A percentile compares a stretch with the other conserved stretches of the same genome.
These are phyloP conservation scores for Desmodesmus armatus DNA, from an alignment of 139 green algal species.

Conservation along the genomic window DNA sequence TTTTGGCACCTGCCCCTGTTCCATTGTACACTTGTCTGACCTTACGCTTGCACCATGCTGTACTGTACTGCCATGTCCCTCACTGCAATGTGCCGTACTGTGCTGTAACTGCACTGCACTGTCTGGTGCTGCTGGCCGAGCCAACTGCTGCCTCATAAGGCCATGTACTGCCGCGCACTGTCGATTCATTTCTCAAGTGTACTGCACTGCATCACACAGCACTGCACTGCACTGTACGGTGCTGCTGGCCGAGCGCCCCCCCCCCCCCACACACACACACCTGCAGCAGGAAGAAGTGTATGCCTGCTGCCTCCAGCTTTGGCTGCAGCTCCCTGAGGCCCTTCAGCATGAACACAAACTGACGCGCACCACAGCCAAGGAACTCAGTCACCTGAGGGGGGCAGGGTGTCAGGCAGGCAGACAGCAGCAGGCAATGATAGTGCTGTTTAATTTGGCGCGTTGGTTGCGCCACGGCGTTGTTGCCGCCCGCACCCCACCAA, in stretches of 20 bases:
- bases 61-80: no score
- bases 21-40: no score
- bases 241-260: conserved; percentile 8
- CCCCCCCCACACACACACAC: no score
- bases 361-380: conserved; percentile 80
- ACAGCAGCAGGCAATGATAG: not conserved
- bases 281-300: conserved; percentile 85
- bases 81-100: no score
- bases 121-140: not conserved
- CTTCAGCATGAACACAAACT: conserved; percentile 93
- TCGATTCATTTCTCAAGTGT: no score
- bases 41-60: no score
- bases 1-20: no score
- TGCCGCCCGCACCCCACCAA: not conserved
- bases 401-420: not conserved
- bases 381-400: conserved; percentile 74
- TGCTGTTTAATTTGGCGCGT: not conserved
- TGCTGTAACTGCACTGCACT: no score
- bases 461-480: no score
- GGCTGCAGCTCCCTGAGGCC: conserved; percentile 79
- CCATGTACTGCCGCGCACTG: not conserved
- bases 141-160: not conserved
- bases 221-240: not conserved
- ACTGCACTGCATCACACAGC: not conserved
- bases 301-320: conserved; percentile 68